These are phyloP conservation scores for Suillus luteus DNA, from an alignment of 768 basidiomycete genomes.

Conservation along the genomic window DNA sequence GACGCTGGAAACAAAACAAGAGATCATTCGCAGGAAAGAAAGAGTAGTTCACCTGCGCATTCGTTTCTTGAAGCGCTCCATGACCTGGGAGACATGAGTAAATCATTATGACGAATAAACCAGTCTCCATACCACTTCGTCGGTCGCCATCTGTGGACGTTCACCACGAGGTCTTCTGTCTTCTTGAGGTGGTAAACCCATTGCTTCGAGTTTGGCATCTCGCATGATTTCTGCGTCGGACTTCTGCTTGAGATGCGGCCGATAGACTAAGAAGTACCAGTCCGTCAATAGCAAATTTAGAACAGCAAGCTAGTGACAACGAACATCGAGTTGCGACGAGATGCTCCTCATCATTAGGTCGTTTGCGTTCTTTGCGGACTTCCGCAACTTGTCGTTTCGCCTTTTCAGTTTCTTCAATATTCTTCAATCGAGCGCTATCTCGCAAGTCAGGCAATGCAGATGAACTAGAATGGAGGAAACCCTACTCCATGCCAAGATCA, in stretches of 20 bases:
- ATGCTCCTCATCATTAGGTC: constrained; percentile 72
- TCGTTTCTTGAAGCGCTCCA: constrained; percentile 97
- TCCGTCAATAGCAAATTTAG: neutral
- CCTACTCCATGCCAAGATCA: constrained; percentile 97
- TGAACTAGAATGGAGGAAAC: constrained; percentile 23
- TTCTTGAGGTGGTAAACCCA: constrained; percentile 63
- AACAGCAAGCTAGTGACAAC: constrained; percentile 30
- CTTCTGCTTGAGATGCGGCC: constrained; percentile 78
- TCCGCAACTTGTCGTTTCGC: constrained; percentile 88
- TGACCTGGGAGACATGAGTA: constrained; percentile 53
- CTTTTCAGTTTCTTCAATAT: constrained; percentile 97
- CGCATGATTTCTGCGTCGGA: constrained; percentile 88
- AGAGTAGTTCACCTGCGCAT: constrained; percentile 67
- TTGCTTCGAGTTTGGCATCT: constrained; percentile 85
- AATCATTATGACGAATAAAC: constrained; percentile 6
- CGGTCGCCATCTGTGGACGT: constrained; percentile 82
- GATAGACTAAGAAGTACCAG: constrained; percentile 62
- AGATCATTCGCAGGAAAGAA: constrained; percentile 9
- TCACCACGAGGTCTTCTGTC: constrained; percentile 45
- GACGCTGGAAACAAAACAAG: constrained; percentile 2
- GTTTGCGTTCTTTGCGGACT: constrained; percentile 61
- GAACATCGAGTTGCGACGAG: constrained; percentile 86
- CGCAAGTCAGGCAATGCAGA: neutral
- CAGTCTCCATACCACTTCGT: constrained; percentile 68
- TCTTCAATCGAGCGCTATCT: constrained; percentile 81